Percentiles rank a stretch among this genome's conserved stretches.
Conservation (phyloP, 495 filamentous ascomycete genomes). For the Neurospora africana region DNA sequence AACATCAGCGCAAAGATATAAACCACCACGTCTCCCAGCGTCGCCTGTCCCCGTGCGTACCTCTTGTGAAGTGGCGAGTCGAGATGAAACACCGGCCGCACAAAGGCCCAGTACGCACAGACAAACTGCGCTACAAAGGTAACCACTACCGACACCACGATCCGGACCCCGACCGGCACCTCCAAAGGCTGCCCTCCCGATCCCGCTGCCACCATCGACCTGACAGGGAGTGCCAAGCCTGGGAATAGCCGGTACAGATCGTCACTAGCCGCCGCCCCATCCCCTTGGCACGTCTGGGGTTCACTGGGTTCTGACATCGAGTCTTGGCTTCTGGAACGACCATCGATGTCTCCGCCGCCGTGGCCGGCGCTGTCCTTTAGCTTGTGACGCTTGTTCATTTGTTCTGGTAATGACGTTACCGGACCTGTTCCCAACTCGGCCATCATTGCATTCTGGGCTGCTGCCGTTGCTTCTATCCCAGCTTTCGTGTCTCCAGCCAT, state of each 20-base stretch:
- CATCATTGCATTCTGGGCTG: background rate
- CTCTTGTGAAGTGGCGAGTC: conserved; percentile 17
- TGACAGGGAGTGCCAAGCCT: background rate
- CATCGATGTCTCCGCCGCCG: conserved; percentile 11
- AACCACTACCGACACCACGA: conserved; percentile 1
- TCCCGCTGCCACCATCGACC: background rate
- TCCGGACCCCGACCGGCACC: background rate
- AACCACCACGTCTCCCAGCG: conserved; percentile 12
- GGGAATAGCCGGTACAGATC: background rate
- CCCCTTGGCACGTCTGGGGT: background rate
- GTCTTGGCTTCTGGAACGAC: conserved; percentile 2
- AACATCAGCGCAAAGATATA: conserved; percentile 16
- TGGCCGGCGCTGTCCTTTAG: background rate
- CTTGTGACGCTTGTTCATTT: background rate
- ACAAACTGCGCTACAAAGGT: background rate
- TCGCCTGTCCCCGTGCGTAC: conserved; percentile 8
- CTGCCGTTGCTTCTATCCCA: conserved; percentile 2
- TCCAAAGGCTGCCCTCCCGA: background rate
- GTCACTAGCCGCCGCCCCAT: background rate
- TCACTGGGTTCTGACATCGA: background rate
- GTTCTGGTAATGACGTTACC: background rate
- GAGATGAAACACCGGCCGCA: conserved; percentile 20
- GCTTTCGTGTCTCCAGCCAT: background rate
- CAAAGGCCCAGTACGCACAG: conserved; percentile 17
- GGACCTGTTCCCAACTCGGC: background rate